phyloP scores from a whole-genome alignment of 164 flowering plant species.

The Aristolochia californica region DNA sequence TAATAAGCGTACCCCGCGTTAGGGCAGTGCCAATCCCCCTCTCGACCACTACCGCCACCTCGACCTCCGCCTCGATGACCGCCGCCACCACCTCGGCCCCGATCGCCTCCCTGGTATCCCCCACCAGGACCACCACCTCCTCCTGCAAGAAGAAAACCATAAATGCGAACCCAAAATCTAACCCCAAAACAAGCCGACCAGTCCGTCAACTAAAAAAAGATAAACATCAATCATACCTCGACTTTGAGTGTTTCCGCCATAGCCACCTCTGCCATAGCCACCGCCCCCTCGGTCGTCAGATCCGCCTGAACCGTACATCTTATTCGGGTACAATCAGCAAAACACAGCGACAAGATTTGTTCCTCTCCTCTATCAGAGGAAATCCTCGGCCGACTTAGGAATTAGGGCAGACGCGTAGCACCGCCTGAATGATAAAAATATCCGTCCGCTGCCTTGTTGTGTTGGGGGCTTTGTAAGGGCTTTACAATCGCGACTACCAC shows the following conservation, averaged over 20 bases:
- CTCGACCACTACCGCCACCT: slow-evolving; percentile 61
- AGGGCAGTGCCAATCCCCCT: slow-evolving; percentile 92
- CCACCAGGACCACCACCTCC: slow-evolving; percentile 34
- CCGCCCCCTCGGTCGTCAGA: slow-evolving; percentile 4
- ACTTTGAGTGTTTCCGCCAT: background rate
- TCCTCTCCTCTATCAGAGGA: too few species aligned
- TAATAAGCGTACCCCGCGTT: slow-evolving; percentile 37
- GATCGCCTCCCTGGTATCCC: slow-evolving; percentile 28
- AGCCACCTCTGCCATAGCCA: background rate
- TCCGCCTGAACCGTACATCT: slow-evolving; percentile 2
- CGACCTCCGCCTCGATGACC: slow-evolving; percentile 46
- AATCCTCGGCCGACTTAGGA: too few species aligned
- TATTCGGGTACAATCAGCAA: too few species aligned
- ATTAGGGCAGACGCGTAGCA: too few species aligned
- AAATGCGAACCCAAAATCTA: background rate
- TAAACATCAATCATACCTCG: background rate
- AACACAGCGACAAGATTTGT: too few species aligned
- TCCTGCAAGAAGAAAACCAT: background rate
- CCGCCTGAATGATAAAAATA: too few species aligned
- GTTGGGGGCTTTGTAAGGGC: too few species aligned
- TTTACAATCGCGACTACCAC: too few species aligned
- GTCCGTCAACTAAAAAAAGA: too few species aligned
- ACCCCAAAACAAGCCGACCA: background rate
- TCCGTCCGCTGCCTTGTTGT: too few species aligned
- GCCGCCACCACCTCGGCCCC: slow-evolving; percentile 25